Evolutionary conservation across 1,284 basidiomycete genomes (phyloP).

Genomic region (Ganoderma meredithae): DNA sequence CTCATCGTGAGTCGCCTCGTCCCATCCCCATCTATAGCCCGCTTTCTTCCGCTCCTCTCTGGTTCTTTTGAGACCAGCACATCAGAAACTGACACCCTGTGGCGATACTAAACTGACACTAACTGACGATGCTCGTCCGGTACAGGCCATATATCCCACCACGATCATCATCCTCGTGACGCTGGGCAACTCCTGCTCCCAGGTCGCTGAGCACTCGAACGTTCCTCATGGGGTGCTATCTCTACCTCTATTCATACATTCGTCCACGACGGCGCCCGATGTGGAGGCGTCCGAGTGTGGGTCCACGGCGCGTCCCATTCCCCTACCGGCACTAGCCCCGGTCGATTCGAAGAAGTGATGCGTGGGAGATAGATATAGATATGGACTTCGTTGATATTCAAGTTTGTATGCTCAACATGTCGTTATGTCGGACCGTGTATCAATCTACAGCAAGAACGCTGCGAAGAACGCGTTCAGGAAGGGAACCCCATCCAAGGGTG

Average conservation of each 20-base stretch:
- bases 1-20: neutral
- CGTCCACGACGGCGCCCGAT: too few species aligned
- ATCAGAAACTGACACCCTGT: neutral
- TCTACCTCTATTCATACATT: neutral
- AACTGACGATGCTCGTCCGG: neutral
- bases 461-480: constrained; percentile 61
- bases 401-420: neutral
- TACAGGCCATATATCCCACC: constrained; percentile 1
- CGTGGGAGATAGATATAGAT: neutral
- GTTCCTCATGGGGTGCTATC: neutral
- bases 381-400: neutral
- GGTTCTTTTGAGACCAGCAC: neutral
- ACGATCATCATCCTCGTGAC: constrained; percentile 1
- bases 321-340: too few species aligned
- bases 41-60: too few species aligned
- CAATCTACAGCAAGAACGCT: constrained; percentile 39
- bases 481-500: constrained; percentile 53
- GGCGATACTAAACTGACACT: neutral
- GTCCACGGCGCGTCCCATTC: too few species aligned
- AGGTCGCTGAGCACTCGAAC: neutral
- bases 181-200: neutral
- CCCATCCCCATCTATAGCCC: neutral
- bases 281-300: too few species aligned
- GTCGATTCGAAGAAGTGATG: neutral
- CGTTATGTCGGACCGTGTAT: neutral